Evolutionary conservation across 371 early-diverging fungal species (phyloP).

Genomic region (Circinella minor): DNA sequence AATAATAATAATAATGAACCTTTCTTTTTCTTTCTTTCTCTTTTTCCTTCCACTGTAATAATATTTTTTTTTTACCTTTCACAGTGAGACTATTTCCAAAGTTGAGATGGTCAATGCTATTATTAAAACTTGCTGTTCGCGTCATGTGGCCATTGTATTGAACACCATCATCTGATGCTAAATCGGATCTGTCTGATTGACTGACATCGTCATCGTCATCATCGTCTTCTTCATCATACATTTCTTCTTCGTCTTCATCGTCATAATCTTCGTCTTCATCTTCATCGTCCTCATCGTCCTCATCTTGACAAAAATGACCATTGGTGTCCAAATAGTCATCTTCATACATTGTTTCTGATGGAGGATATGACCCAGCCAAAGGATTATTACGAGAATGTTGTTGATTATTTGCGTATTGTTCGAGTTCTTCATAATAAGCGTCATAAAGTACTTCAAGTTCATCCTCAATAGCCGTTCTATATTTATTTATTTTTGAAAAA

Average conservation of each 20-base stretch:
- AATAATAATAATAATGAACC: no score
- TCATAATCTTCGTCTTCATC: slow-evolving; percentile 32
- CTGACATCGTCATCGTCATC: slow-evolving; percentile 42
- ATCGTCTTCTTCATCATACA: slow-evolving; percentile 46
- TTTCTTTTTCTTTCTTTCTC: no score
- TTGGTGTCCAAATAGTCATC: slow-evolving; percentile 4
- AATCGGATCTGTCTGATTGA: slow-evolving; percentile 37
- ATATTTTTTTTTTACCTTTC: slow-evolving; percentile 50
- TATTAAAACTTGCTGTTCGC: slow-evolving; percentile 9
- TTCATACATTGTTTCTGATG: slow-evolving; percentile 6
- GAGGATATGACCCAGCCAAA: slow-evolving; percentile 2
- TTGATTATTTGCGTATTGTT: slow-evolving; percentile 84
- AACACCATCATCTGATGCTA: slow-evolving; percentile 54
- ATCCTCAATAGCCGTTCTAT: slow-evolving; percentile 88
- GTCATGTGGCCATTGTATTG: slow-evolving; percentile 28
- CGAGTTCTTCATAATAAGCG: slow-evolving; percentile 91
- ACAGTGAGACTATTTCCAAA: slow-evolving; percentile 74
- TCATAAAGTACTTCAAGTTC: slow-evolving; percentile 92
- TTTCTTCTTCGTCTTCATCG: slow-evolving; percentile 25
- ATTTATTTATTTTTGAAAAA: not conserved
- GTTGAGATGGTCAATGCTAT: slow-evolving; percentile 39
- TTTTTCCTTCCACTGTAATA: no score
- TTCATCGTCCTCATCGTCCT: slow-evolving; percentile 30
- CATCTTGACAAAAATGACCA: slow-evolving; percentile 12
- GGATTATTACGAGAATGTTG: slow-evolving; percentile 49